Evolutionary conservation across 345 rosid species (phyloP), one percentile per base, ranked within the genome.

Genomic region (Populus simonii): DNA sequence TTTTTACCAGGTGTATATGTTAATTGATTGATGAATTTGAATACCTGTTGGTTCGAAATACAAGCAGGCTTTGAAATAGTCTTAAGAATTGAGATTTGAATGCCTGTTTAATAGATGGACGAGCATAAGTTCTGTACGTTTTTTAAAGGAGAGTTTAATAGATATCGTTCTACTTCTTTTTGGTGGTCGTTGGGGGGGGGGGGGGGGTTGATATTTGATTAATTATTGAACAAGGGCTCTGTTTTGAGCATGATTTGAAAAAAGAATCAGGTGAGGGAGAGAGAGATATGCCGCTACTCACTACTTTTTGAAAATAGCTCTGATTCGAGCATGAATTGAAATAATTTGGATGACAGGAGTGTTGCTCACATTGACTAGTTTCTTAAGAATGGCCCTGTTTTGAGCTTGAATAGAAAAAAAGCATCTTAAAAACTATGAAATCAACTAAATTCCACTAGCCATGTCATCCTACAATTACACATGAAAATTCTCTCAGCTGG

Each of bases 241-340:
- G 72, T 83, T 70, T 68, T 59, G 87, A 87, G 89, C 89, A 87
- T 83, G 87, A 84, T 84, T 75, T 74, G 63, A 77, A 71, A 71
- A 81, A 59, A 57, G 9, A n/a, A 59, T 59, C 65, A 59, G 43
- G 25, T 22, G 23, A 2, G 62, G 16, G 61, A 12, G 23, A 17
- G 10, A 12, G 53, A 10, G 65, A 59, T 59, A 10, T 59, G 41
- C 38, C 39, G 68, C 18, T 31, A 57, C 43, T 75, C 45, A 39
- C 66, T 77, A 51, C 61, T 51, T 55, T 16, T 76, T 80, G 79
- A 82, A 80, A 88, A 79, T 85, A 71, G 85, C 86, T 86, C 83
- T 31, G 72, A 82, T 70, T 71, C 43, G 86, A 86, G 89, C 89
- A 87, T 83, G 87, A 86, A 87, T 77, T 79, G 68, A 79, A 76